Evolutionary conservation across 352 stramenopile genomes (phyloP).

Genomic region (Blastocystis sp.): DNA sequence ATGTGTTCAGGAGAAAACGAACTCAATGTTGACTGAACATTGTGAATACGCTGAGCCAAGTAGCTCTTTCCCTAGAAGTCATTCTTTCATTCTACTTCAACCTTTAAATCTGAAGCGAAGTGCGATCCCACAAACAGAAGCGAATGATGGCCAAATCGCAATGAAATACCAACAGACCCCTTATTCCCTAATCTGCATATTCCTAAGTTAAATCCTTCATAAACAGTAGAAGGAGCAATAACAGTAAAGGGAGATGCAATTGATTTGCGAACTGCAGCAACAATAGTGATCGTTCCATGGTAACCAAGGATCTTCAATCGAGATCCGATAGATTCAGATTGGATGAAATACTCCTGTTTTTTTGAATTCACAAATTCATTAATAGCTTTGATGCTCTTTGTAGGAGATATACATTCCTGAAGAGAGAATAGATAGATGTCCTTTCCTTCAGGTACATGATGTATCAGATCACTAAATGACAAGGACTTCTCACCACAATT

Average conservation of each 20-base stretch:
- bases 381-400: not conserved
- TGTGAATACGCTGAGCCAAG: not conserved
- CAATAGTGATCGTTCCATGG: conserved; percentile 2
- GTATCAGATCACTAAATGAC: not conserved
- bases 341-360: not conserved
- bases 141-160: conserved; percentile 1
- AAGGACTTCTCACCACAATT: conserved; percentile 17
- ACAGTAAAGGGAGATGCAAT: not conserved
- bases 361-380: not conserved
- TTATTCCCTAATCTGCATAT: conserved; percentile 11
- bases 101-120: conserved; percentile 35
- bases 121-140: not conserved
- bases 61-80: conserved; percentile 7
- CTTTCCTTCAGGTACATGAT: not conserved
- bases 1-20: not conserved
- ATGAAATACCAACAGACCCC: not conserved
- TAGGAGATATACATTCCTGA: not conserved
- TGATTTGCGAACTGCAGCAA: not conserved
- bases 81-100: not conserved
- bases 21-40: not conserved
- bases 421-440: conserved; percentile 36
- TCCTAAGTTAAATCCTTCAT: not conserved
- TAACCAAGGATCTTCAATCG: not conserved
- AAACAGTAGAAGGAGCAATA: not conserved
- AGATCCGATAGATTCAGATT: not conserved